Conservation (phyloP, 2,329 filamentous ascomycete species). For the Zelopaecilomyces penicillatus region DNA sequence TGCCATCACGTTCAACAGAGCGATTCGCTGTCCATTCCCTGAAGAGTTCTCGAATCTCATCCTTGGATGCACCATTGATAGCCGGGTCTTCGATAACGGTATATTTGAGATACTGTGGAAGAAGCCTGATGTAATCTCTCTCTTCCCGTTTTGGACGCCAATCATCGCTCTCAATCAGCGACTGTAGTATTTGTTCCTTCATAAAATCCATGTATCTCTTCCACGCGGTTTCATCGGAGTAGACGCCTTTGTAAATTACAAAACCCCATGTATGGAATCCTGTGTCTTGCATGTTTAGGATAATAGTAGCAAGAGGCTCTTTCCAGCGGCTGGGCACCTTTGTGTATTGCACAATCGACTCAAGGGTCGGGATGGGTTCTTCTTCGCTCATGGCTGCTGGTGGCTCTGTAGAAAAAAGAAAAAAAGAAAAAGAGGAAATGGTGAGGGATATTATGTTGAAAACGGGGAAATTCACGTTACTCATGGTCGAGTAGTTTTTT, state of each 20-base stretch:
- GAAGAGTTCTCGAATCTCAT: not conserved
- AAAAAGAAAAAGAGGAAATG: too few relatives aligned
- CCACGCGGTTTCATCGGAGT: conserved; percentile 9
- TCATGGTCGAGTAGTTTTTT: too few relatives aligned
- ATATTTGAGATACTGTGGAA: not conserved
- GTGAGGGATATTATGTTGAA: too few relatives aligned
- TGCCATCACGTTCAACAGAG: not conserved
- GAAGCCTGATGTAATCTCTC: not conserved
- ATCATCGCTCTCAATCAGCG: not conserved
- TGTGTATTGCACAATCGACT: not conserved
- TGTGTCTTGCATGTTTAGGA: conserved; percentile 1
- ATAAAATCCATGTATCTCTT: not conserved
- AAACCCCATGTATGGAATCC: conserved; percentile 12
- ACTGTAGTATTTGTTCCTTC: not conserved
- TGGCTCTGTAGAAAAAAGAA: too few relatives aligned
- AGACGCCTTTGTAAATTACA: conserved; percentile 12
- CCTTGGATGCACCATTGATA: not conserved
- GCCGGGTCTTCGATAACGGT: not conserved
- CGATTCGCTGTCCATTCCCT: not conserved
- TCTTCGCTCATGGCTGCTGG: not conserved
- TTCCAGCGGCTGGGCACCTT: too few relatives aligned
- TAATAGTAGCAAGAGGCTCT: too few relatives aligned
- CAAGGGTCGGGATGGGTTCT: not conserved
- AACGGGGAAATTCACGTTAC: too few relatives aligned
- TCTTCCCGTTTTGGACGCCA: not conserved